A percentile compares a stretch with the other conserved stretches of the same genome.
These are phyloP conservation scores for Middelhovenomyces tepae DNA, from an alignment of 805 yeast species.

Conservation along the genomic window DNA sequence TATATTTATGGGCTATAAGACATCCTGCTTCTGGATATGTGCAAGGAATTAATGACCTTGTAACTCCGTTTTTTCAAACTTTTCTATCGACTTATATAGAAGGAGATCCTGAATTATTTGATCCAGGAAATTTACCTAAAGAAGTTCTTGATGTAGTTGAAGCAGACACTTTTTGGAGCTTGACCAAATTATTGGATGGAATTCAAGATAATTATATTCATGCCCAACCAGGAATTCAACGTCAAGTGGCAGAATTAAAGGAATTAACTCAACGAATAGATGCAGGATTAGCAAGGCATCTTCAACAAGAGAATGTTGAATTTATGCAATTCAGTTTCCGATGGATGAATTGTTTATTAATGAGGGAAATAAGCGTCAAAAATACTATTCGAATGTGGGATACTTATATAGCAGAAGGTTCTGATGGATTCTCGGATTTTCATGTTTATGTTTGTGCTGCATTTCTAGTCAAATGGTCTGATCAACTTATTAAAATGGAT, in stretches of 20 bases:
- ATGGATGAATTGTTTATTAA: slow-evolving; percentile 97
- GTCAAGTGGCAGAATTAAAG: slow-evolving; percentile 77
- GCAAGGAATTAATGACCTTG: slow-evolving; percentile 92
- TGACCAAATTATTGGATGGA: slow-evolving; percentile 82
- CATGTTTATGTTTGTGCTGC: slow-evolving; percentile 98
- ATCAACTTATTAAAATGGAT: slow-evolving; percentile 70
- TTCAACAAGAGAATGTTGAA: slow-evolving; percentile 76
- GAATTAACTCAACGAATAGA: slow-evolving; percentile 78
- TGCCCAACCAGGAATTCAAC: slow-evolving; percentile 93
- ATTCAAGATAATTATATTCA: slow-evolving; percentile 96
- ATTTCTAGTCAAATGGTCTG: slow-evolving; percentile 80
- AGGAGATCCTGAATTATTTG: slow-evolving; percentile 44
- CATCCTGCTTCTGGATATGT: slow-evolving; percentile 98
- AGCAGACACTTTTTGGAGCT: slow-evolving; percentile 96
- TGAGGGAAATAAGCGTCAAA: slow-evolving; percentile 80
- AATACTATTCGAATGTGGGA: slow-evolving; percentile 96
- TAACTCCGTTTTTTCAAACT: slow-evolving; percentile 86
- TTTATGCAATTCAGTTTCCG: slow-evolving; percentile 92
- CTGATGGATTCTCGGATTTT: slow-evolving; percentile 76
- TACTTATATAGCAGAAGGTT: slow-evolving; percentile 56
- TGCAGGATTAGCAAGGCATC: slow-evolving; percentile 58
- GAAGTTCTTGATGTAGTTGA: slow-evolving; percentile 64
- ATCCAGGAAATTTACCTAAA: slow-evolving; percentile 52
- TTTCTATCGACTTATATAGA: slow-evolving; percentile 62
- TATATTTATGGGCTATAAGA: slow-evolving; percentile 90